Evolutionary conservation across 164 flowering plant species (phyloP), one percentile per base, ranked within the genome.

Genomic region (Annona squamosa): DNA sequence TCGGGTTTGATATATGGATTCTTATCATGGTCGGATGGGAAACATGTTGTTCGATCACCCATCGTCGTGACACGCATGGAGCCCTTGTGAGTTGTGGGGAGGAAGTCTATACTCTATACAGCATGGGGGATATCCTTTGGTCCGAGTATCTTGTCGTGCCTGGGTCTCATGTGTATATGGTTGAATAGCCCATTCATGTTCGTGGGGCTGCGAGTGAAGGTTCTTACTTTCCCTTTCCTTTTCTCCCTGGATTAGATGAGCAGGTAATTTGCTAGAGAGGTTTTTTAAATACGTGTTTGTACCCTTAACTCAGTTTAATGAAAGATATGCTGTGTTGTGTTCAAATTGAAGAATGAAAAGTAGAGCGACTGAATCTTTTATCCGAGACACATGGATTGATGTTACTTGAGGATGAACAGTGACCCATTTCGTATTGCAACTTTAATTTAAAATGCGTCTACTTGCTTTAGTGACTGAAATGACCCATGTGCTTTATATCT

Each of bases 11-110:
- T 71, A 0, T 95, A 86, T 79, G 98, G 96, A 73, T 86, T 83
- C 18, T 68, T 92, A 56, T 77, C 89, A 16, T 93, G 99, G 99
- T 73, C 75, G 10, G 94, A 91, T 74, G 98, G 94, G 19, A 89
- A 84, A 74, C 98, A 91, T 75, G 84, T 84, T 71, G 97, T 91
- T 57, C 82, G 97, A 74, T 92, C 91, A 82, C 91, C 95, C 72
- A 82, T 94, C 16, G 91, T 85, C 66, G 85, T 94, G 17, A 82
- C 94, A 19, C 90, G 87, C 63, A 26, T 82, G 2, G 77, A 80
- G 12, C 89, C 94, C 0, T 72, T 90, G 78, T 91, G 76, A 80
- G 65, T 17, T 12, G n/a, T 12, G 48, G 43, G 4, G 6, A 9
- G 68, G 16, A 44, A 16, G 17, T 5, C 4, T 6, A 2, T 3